Evolutionary conservation across 495 filamentous ascomycete genomes (phyloP), one percentile per base, ranked within the genome.

Genomic region (Penicillium robsamsonii): DNA sequence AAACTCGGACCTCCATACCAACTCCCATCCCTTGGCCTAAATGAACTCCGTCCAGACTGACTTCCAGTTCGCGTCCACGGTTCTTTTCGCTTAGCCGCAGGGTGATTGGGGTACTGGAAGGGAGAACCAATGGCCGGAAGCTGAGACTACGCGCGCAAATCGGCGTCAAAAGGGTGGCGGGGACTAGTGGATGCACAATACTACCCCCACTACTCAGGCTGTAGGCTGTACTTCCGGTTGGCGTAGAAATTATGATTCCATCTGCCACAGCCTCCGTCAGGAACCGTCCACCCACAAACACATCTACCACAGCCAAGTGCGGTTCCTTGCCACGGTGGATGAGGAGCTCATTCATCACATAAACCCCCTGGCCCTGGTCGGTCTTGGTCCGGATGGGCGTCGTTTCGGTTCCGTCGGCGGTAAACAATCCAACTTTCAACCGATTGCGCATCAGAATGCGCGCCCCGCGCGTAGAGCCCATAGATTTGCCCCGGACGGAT

Each of bases 151-250:
- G 85, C 2, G 94, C 89, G 65, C 92, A 96, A 65, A 98, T 96
- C 25, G 94, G 94, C 0, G 94, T 98, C 46, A 98, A 80, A 25
- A 96, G 82, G 12, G 97, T 78, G 8, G 87, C 88, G 40, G 87
- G 85, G 8, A 98, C 94, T 7, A 97, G 76, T 0, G 94, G 94
- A 67, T 98, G 94, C 47, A 98, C 85, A 65, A 98, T 97, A 63
- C 85, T 89, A n/a, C 94, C 94, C 12, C 94, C 94, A 8, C 86
- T 86, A 60, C 85, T 90, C n/a, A 98, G 80, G 24, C 86, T 92
- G 76, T 97, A 98, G 2, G 94, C 95, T 0, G 94, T 98, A 53
- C 88, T 93, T 5, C 94, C 94, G 0, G 94, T 98, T 0, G 94
- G 94, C 0, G 94, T 96, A 29, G 85, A 89, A 43, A 97, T 86